These are phyloP conservation scores for Trichoderma asperellum DNA, from an alignment of 2,329 filamentous ascomycete species.

Conservation along the genomic window DNA sequence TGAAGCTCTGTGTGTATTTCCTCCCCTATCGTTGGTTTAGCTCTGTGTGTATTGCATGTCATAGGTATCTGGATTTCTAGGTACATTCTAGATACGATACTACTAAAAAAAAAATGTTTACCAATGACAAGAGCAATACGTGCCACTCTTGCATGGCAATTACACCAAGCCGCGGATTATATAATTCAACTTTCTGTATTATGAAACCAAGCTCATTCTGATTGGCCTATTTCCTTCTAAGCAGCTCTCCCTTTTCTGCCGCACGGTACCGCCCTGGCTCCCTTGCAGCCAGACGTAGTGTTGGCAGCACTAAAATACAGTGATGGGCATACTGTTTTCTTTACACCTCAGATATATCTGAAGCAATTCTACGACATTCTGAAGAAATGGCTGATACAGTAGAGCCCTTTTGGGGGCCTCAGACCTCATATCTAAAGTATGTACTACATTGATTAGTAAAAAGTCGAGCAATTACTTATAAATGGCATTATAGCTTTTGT, in stretches of 20 bases:
- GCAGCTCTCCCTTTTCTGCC: neutral
- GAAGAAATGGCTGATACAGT: neutral
- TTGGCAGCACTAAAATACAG: neutral
- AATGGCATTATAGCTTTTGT: conserved; percentile 34
- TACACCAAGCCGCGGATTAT: neutral
- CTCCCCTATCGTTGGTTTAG: neutral
- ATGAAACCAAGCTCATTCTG: neutral
- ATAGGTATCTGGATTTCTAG: neutral
- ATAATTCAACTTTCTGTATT: neutral
- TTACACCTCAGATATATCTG: neutral
- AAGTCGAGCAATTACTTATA: neutral
- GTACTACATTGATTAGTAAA: neutral
- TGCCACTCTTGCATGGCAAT: neutral
- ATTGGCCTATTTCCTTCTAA: neutral
- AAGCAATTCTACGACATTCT: neutral
- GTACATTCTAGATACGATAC: neutral
- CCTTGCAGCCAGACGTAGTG: neutral
- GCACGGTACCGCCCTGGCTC: neutral
- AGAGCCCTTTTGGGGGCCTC: conserved; percentile 38
- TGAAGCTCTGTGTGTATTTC: neutral
- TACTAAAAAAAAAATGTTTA: neutral
- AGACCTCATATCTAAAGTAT: conserved; percentile 42
- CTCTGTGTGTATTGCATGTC: neutral
- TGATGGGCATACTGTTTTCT: neutral
- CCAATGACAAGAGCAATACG: neutral